Evolutionary conservation across 805 yeast species (phyloP).

Genomic region (Candida insectorum): DNA sequence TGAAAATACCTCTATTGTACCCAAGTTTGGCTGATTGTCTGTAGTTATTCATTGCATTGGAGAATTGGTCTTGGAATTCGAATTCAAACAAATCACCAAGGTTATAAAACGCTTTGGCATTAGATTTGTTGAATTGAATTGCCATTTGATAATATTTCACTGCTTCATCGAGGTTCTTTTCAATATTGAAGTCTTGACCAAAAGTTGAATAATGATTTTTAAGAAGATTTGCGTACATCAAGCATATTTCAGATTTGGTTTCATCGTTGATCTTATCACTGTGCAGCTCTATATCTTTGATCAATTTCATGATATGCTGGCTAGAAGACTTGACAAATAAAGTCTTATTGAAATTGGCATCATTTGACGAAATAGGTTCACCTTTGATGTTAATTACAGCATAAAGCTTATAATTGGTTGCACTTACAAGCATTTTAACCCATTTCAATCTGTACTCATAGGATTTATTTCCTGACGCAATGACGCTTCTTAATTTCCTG

Average conservation of each 20-base stretch:
- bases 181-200: slow-evolving; percentile 36
- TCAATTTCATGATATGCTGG: slow-evolving; percentile 33
- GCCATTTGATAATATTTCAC: slow-evolving; percentile 29
- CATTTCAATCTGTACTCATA: slow-evolving; percentile 39
- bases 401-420: slow-evolving; percentile 36
- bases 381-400: slow-evolving; percentile 43
- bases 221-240: slow-evolving; percentile 34
- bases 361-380: slow-evolving; percentile 29
- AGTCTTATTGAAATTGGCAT: slow-evolving; percentile 27
- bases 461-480: slow-evolving; percentile 41
- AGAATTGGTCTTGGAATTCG: slow-evolving; percentile 25
- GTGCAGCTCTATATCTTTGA: slow-evolving; percentile 27
- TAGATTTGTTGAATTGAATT: slow-evolving; percentile 27
- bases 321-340: slow-evolving; percentile 36
- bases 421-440: slow-evolving; percentile 40
- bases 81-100: slow-evolving; percentile 39
- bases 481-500: slow-evolving; percentile 27
- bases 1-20: slow-evolving; percentile 43
- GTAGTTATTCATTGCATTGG: slow-evolving; percentile 30
- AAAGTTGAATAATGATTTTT: slow-evolving; percentile 30
- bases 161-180: slow-evolving; percentile 25
- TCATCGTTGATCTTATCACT: slow-evolving; percentile 16
- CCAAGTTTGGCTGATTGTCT: slow-evolving; percentile 39
- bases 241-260: slow-evolving; percentile 28
- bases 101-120: slow-evolving; percentile 32